Evolutionary conservation across 2,329 filamentous ascomycete genomes (phyloP).

Genomic region (Chrysosporium keratinophilum): DNA sequence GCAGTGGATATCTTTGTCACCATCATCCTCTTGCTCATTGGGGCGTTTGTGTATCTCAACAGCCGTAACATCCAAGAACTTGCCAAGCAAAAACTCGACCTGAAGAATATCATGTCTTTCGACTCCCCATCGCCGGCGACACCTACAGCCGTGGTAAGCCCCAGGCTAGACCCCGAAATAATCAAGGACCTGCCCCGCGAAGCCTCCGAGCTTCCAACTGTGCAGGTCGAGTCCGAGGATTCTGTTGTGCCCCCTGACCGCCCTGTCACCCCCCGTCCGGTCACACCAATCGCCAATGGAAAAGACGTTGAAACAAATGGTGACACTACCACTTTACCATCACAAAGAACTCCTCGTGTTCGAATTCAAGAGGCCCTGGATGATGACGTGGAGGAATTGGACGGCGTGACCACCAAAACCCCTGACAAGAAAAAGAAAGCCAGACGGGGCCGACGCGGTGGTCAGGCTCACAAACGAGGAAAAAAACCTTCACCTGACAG

Average conservation of each 20-base stretch:
- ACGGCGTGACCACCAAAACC: constrained; percentile 22
- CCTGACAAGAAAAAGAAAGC: constrained; percentile 54
- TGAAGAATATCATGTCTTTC: constrained; percentile 36
- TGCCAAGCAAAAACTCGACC: constrained; percentile 36
- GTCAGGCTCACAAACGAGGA: constrained; percentile 51
- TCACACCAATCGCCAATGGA: neutral
- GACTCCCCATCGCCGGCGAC: constrained; percentile 8
- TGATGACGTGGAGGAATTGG: constrained; percentile 26
- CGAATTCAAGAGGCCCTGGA: constrained; percentile 33
- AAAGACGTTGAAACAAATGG: neutral
- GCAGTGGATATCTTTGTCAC: constrained; percentile 36
- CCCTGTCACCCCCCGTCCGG: neutral
- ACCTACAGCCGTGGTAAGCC: constrained; percentile 1
- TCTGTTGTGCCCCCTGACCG: neutral
- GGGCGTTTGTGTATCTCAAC: constrained; percentile 36
- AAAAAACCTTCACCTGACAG: constrained; percentile 45
- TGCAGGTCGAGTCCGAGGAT: neutral
- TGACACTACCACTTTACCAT: constrained; percentile 11
- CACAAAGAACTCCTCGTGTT: constrained; percentile 25
- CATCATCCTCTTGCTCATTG: constrained; percentile 32
- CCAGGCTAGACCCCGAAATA: neutral
- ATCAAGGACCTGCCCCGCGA: neutral
- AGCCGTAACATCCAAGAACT: constrained; percentile 33
- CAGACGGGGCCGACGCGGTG: constrained; percentile 61
- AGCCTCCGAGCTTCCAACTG: neutral